Evolutionary conservation across 1,139 yeast species (phyloP), one percentile per base, ranked within the genome.

Genomic region (Kodamaea plutei): DNA sequence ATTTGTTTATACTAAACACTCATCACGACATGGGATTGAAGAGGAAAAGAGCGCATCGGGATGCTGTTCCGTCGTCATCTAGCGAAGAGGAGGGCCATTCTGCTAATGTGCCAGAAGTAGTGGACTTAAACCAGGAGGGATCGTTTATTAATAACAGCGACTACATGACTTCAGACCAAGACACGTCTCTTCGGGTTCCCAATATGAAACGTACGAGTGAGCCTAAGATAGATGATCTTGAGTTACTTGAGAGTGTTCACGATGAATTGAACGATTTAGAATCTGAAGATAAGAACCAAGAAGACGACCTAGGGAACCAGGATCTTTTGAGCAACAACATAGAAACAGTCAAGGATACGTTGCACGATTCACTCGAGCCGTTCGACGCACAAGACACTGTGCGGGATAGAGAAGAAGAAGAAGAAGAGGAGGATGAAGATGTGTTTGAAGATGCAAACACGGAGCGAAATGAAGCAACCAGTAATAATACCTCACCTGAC

Each of bases 121-220:
- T n/a, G n/a, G n/a, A n/a, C n/a, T n/a, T n/a, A n/a, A 7, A 8
- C 6, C 12, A 36, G 39, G 57, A 54, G 7, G 47, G 45, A 4
- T 54, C 69, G 0, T 67, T 67, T 34, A 48, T 67, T 23, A 67
- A 67, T 40, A 67, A 67, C 37, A 65, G 72, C 39, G 73, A 67
- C 38, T 58, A 56, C 29, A 21, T 23, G 27, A 26, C 35, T 5
- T 23, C 31, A 18, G 34, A 30, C 14, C 25, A 15, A 15, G 27
- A 31, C 27, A 26, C 30, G 23, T 31, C 34, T 19, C 13, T 16
- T 5, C 21, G 17, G n/a, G n/a, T n/a, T n/a, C n/a, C n/a, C n/a
- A 9, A 17, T 17, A 7, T 7, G 7, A 17, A 17, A 7, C 9
- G 8, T 17, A 17, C 23, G 11, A 6, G n/a, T 6, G 12, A 8